These are phyloP conservation scores for Musa schizocarpa DNA, from an alignment of 176 grass and related monocot genomes.

Conservation along the genomic window DNA sequence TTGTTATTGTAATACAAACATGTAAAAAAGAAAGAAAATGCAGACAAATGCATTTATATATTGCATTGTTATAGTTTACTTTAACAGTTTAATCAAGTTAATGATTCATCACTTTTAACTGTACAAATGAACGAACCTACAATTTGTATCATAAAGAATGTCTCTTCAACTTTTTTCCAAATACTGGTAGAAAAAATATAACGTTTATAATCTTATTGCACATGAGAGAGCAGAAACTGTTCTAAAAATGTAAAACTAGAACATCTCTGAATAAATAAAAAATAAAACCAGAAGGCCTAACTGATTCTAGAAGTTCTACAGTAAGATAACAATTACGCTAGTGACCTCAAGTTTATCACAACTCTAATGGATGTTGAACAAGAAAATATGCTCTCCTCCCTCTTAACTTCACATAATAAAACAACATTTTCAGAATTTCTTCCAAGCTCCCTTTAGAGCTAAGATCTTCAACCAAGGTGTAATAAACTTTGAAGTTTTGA, in stretches of 20 bases:
- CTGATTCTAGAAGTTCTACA: too few relatives aligned
- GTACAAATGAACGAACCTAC: too few relatives aligned
- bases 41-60: not conserved
- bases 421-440: not conserved
- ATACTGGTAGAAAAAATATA: not conserved
- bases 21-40: conserved; percentile 15
- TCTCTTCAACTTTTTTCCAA: not conserved
- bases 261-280: not conserved
- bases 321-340: too few relatives aligned
- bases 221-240: not conserved
- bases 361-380: not conserved
- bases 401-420: not conserved
- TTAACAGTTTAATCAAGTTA: not conserved
- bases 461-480: not conserved
- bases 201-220: not conserved
- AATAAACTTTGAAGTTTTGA: not conserved
- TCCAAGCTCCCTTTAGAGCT: not conserved
- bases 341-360: not conserved
- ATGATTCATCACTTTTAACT: not conserved
- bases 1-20: not conserved
- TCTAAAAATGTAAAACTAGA: not conserved
- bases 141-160: too few relatives aligned
- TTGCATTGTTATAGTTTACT: not conserved
- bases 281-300: too few relatives aligned
- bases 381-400: not conserved